Percentiles rank a stretch among this genome's conserved stretches.
Evolutionary conservation across 1,139 yeast genomes (phyloP).

Genomic region (Kurtzmaniella quercitrusa): DNA sequence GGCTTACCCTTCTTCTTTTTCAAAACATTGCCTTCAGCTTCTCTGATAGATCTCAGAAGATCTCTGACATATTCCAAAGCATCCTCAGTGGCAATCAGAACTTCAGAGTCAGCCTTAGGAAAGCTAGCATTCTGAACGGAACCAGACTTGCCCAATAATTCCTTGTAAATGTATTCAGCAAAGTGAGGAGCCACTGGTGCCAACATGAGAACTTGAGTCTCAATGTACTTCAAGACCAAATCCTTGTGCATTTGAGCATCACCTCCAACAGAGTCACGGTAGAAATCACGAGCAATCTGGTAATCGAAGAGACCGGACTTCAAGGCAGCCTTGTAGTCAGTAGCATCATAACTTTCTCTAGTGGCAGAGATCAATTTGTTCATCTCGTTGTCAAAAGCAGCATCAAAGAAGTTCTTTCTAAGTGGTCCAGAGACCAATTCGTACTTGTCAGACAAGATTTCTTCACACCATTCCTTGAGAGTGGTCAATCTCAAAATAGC

Average conservation of each 20-base stretch:
- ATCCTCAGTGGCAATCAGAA: conserved; percentile 57
- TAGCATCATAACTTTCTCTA: conserved; percentile 60
- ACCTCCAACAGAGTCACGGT: conserved; percentile 71
- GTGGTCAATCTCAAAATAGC: conserved; percentile 92
- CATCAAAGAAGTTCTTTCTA: conserved; percentile 66
- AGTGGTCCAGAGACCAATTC: conserved; percentile 65
- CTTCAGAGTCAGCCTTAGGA: conserved; percentile 70
- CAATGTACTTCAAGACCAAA: conserved; percentile 75
- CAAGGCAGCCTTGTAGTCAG: conserved; percentile 85
- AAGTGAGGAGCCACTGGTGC: conserved; percentile 97
- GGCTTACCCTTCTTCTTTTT: conserved; percentile 88
- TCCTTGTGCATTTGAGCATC: conserved; percentile 77
- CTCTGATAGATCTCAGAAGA: conserved; percentile 81
- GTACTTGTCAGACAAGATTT: conserved; percentile 47
- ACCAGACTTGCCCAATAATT: conserved; percentile 57
- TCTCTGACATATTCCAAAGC: conserved; percentile 76
- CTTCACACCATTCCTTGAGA: conserved; percentile 94
- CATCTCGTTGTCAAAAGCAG: conserved; percentile 92
- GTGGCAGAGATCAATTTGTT: conserved; percentile 74
- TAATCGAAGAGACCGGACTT: conserved; percentile 89
- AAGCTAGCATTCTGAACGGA: conserved; percentile 72
- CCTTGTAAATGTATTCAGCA: conserved; percentile 85
- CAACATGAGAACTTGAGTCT: conserved; percentile 75
- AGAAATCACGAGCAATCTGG: conserved; percentile 93
- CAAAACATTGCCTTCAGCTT: conserved; percentile 80